Conservation (phyloP, 805 yeast species). For the Barnettozyma siamensis region DNA sequence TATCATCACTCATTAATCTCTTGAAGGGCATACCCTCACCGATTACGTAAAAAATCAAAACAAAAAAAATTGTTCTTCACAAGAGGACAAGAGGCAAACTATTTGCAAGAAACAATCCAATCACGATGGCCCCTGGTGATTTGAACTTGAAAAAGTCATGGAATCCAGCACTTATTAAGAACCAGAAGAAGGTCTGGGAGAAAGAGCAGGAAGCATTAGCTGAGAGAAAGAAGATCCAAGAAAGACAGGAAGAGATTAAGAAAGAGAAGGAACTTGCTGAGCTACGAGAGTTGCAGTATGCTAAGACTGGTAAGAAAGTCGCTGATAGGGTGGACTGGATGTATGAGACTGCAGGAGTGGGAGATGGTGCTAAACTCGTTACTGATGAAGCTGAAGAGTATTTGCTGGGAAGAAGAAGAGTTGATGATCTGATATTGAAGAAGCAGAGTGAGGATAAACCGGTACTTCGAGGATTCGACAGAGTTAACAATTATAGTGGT, state of each 20-base stretch:
- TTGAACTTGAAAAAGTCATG: slow-evolving; percentile 89
- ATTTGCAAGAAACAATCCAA: not conserved
- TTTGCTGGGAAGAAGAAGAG: slow-evolving; percentile 45
- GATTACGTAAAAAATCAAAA: not conserved
- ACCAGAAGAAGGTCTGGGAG: slow-evolving; percentile 81
- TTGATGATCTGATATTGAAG: slow-evolving; percentile 34
- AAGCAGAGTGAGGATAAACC: slow-evolving; percentile 7
- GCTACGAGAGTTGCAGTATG: slow-evolving; percentile 41
- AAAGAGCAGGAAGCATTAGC: slow-evolving; percentile 70
- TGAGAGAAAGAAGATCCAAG: slow-evolving; percentile 61
- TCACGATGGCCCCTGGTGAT: slow-evolving; percentile 60
- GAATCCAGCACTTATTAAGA: slow-evolving; percentile 87
- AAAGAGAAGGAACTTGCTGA: slow-evolving; percentile 58
- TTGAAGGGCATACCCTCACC: not conserved
- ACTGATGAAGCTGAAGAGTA: slow-evolving; percentile 42
- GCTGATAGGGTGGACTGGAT: slow-evolving; percentile 72
- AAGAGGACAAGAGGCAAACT: too few relatives aligned
- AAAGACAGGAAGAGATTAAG: slow-evolving; percentile 56
- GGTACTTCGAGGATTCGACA: slow-evolving; percentile 24
- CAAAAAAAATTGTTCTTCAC: not conserved
- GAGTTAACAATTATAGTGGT: slow-evolving; percentile 5
- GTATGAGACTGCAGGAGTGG: slow-evolving; percentile 52
- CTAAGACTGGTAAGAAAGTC: slow-evolving; percentile 32
- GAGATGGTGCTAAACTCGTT: slow-evolving; percentile 22
- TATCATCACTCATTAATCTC: too few relatives aligned